These are phyloP conservation scores for Telfairia occidentalis DNA, from an alignment of 331 rosid species.

Conservation along the genomic window DNA sequence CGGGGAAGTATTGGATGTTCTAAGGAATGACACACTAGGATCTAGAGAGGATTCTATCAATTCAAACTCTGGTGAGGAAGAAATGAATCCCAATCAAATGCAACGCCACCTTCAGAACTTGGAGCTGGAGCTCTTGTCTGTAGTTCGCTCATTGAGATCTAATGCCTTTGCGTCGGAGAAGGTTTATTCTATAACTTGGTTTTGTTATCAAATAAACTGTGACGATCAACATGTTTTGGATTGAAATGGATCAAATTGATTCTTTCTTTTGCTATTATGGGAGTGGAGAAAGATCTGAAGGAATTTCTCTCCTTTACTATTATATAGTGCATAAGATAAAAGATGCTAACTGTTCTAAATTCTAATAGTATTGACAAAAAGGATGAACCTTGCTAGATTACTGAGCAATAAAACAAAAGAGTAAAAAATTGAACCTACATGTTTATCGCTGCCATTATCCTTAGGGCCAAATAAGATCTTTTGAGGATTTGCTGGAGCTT, in stretches of 20 bases:
- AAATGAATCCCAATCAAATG: constrained; percentile 28
- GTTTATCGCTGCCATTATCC: constrained; percentile 14
- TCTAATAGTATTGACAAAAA: background rate
- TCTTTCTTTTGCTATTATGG: background rate
- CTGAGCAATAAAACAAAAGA: background rate
- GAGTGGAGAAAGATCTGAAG: background rate
- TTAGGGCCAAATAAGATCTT: constrained; percentile 43
- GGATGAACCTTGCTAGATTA: background rate
- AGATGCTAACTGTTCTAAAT: background rate
- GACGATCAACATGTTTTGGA: background rate
- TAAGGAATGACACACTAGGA: constrained; percentile 23
- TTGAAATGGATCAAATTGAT: background rate
- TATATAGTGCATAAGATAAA: background rate
- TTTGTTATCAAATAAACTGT: background rate
- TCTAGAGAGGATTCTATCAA: constrained; percentile 19
- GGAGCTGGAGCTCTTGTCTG: constrained; percentile 54
- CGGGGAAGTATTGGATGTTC: constrained; percentile 19
- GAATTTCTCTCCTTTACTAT: background rate
- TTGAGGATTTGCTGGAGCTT: constrained; percentile 40
- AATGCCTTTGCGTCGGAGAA: constrained; percentile 19
- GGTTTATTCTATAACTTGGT: constrained; percentile 26
- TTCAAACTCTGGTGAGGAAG: constrained; percentile 20
- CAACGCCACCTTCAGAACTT: constrained; percentile 41
- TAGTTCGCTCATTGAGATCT: constrained; percentile 38
- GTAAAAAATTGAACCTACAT: background rate